phyloP scores from a whole-genome alignment of 768 basidiomycete genomes.

The Tephrocybe sp. region DNA sequence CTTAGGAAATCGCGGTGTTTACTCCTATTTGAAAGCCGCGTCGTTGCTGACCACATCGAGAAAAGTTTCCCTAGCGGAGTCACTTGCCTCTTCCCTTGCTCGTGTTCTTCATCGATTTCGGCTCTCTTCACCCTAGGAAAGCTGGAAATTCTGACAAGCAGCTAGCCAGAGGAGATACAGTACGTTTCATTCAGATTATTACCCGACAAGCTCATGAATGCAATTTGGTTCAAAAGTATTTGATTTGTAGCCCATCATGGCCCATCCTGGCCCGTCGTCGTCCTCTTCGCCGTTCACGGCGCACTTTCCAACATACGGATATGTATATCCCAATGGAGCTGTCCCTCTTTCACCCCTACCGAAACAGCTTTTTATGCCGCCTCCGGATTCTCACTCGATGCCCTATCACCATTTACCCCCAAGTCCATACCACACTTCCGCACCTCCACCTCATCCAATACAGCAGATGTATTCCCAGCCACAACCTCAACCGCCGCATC shows the following conservation, averaged over 20 bases:
- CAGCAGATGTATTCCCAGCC: background rate
- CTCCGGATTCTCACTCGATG: constrained; percentile 19
- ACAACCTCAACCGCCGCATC: background rate
- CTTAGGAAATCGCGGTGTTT: background rate
- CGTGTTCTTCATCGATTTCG: constrained; percentile 4
- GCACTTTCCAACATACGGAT: constrained; percentile 9
- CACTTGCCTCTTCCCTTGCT: background rate
- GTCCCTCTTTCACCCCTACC: constrained; percentile 53
- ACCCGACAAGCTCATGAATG: background rate
- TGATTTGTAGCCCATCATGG: constrained; percentile 3
- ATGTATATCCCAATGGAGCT: constrained; percentile 9
- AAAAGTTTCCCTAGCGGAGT: constrained; percentile 5
- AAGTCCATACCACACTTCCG: constrained; percentile 2
- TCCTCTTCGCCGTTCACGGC: constrained; percentile 4
- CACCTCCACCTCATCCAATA: constrained; percentile 4
- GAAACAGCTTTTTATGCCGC: constrained; percentile 58
- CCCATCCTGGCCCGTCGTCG: constrained; percentile 10
- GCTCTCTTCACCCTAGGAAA: background rate
- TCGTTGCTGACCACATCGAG: background rate
- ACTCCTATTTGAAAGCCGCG: background rate
- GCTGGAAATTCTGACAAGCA: background rate
- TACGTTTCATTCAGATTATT: background rate
- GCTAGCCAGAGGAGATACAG: background rate
- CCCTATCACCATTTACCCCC: constrained; percentile 2
- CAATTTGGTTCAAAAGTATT: background rate